Evolutionary conservation across 805 yeast species (phyloP), one percentile per base, ranked within the genome.

Genomic region (Tetrapisispora taiwanensis): DNA sequence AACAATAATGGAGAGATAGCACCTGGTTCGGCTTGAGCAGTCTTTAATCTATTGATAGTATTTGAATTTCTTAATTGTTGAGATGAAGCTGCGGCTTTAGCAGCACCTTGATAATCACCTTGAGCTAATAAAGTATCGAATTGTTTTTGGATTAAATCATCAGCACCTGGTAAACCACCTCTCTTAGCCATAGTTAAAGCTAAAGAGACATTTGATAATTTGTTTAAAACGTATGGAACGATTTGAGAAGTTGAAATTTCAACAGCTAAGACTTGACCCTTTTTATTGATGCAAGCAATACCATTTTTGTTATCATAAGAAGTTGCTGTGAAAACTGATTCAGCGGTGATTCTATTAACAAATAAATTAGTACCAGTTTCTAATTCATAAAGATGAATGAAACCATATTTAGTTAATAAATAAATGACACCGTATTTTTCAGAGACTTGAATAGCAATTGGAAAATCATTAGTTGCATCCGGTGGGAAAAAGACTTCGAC

Each of bases 121-220:
- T 79, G 79, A 52, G 78, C 76, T 56, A 92, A 73, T 56, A 81
- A 75, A 62, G 80, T 79, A 59, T 88, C 94, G 69, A 92, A 92
- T 68, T 90, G 97, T 67, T 88, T 95, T 47, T 74, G 69, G 67
- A 92, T 89, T 50, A 92, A 73, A 57, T 79, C 81, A 63, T 92
- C 99, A 40, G 97, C 98, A 52, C 99, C 99, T 36, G 95, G 92
- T 58, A 92, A 77, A 1, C 95, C 95, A 59, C 96, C 97, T 66
- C 97, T 84, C 19, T 39, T 39, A 24, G 97, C 94, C 51, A 92
- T 76, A 10, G 87, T 73, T 48, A 92, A 72, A 3, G 97, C 98
- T 56, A 92, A 72, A 19, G 82, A 75, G 28, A 90, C 87, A 60
- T 92, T 90, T 43, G 90, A 80, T 49, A 92, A 74, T 62, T 85